These are phyloP conservation scores for Amniculicola lignicola DNA, from an alignment of 495 filamentous ascomycete genomes.

Conservation along the genomic window DNA sequence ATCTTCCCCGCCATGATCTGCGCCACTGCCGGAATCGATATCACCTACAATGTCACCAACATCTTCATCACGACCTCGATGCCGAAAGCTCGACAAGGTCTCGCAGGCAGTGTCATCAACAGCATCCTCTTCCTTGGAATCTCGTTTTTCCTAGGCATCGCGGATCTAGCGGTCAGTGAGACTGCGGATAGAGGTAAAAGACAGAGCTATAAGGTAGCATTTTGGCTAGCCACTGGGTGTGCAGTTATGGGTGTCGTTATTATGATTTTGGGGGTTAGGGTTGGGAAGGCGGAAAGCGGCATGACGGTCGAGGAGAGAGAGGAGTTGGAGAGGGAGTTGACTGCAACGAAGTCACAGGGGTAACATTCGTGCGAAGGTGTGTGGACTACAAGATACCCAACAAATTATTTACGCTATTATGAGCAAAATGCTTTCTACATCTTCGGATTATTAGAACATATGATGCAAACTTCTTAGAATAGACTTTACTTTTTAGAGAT, in stretches of 20 bases:
- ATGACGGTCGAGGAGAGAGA: conserved; percentile 65
- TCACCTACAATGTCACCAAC: conserved; percentile 79
- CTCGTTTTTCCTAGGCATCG: conserved; percentile 72
- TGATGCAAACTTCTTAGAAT: too few species aligned
- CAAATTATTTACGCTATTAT: neutral
- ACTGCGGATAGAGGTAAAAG: conserved; percentile 45
- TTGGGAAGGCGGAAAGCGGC: conserved; percentile 64
- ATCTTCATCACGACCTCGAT: conserved; percentile 58
- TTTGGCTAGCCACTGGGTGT: conserved; percentile 64
- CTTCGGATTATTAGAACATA: too few species aligned
- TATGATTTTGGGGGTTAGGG: conserved; percentile 59
- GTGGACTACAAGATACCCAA: neutral
- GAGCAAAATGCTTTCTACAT: too few species aligned
- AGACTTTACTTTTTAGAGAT: too few species aligned
- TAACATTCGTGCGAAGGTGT: too few species aligned
- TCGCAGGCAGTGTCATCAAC: conserved; percentile 70
- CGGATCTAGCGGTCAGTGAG: conserved; percentile 63
- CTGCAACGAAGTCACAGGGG: neutral
- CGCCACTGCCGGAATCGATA: conserved; percentile 77
- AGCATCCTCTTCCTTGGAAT: conserved; percentile 74
- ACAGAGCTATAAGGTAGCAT: conserved; percentile 59
- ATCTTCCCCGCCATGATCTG: conserved; percentile 81
- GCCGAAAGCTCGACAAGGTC: conserved; percentile 65
- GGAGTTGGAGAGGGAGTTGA: conserved; percentile 38
- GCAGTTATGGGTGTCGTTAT: conserved; percentile 56